Conservation (phyloP, 108 stramenopile genomes). For the Cyclotella atomus region DNA sequence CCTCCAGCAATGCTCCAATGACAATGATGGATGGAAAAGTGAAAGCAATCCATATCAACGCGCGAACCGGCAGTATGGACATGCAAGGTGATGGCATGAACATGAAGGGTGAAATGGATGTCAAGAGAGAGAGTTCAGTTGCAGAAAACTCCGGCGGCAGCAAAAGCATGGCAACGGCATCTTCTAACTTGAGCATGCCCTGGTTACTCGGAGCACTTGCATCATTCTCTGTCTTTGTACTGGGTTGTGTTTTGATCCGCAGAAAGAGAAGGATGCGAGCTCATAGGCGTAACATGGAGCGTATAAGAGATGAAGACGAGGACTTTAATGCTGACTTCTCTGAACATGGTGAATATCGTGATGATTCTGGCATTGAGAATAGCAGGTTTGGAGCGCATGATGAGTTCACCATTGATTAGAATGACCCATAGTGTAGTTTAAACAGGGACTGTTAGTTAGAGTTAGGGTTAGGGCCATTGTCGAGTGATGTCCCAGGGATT, state of each 20-base stretch:
- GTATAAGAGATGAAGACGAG: constrained; percentile 11
- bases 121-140: neutral
- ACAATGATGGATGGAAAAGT: constrained; percentile 14
- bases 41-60: constrained; percentile 38
- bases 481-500: constrained; percentile 30
- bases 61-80: constrained; percentile 23
- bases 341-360: constrained; percentile 3
- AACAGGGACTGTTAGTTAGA: neutral
- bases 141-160: neutral
- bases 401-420: constrained; percentile 12
- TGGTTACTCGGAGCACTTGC: neutral
- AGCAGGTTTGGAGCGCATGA: neutral
- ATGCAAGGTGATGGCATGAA: neutral
- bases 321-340: constrained; percentile 7
- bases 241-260: constrained; percentile 3
- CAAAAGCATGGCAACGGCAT: neutral
- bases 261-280: neutral
- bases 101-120: neutral
- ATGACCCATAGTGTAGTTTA: neutral
- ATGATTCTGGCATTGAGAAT: neutral
- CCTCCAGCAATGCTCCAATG: constrained; percentile 22
- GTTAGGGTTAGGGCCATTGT: neutral
- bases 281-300: neutral
- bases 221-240: neutral
- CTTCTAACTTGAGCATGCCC: neutral